phyloP scores from a whole-genome alignment of 805 yeast species.

The Schwanniomyces polymorphus region DNA sequence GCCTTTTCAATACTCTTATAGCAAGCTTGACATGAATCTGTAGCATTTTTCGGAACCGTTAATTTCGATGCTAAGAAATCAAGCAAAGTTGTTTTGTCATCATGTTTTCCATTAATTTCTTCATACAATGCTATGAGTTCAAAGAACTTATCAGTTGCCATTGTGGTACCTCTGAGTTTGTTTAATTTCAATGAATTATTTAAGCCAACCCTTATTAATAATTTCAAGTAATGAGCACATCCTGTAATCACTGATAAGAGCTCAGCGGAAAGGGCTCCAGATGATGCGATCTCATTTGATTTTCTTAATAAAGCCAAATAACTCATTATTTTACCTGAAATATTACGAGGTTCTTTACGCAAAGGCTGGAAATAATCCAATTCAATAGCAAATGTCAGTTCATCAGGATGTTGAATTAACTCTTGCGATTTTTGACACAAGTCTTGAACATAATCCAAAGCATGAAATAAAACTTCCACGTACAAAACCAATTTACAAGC shows the following conservation, averaged over 20 bases:
- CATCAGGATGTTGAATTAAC: conserved; percentile 3
- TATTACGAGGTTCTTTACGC: conserved; percentile 72
- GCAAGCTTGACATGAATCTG: conserved; percentile 77
- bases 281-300: conserved; percentile 35
- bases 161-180: conserved; percentile 54
- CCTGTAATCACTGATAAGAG: conserved; percentile 83
- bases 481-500: conserved; percentile 72
- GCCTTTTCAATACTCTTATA: conserved; percentile 76
- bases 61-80: conserved; percentile 17
- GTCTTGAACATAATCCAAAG: conserved; percentile 55
- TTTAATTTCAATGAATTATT: conserved; percentile 72
- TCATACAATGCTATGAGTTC: conserved; percentile 18
- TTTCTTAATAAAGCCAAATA: conserved; percentile 83
- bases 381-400: conserved; percentile 9
- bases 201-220: conserved; percentile 78
- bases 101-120: conserved; percentile 2
- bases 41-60: conserved; percentile 56
- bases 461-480: conserved; percentile 73
- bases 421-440: conserved; percentile 14
- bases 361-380: conserved; percentile 36
- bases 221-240: conserved; percentile 87
- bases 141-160: conserved; percentile 64
- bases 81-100: neutral
- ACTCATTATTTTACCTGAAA: conserved; percentile 87
- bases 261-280: conserved; percentile 57